Percentiles rank a stretch among this genome's conserved stretches.
These are phyloP conservation scores for Sporothrix inflata DNA, from an alignment of 2,329 filamentous ascomycete genomes.

Conservation along the genomic window DNA sequence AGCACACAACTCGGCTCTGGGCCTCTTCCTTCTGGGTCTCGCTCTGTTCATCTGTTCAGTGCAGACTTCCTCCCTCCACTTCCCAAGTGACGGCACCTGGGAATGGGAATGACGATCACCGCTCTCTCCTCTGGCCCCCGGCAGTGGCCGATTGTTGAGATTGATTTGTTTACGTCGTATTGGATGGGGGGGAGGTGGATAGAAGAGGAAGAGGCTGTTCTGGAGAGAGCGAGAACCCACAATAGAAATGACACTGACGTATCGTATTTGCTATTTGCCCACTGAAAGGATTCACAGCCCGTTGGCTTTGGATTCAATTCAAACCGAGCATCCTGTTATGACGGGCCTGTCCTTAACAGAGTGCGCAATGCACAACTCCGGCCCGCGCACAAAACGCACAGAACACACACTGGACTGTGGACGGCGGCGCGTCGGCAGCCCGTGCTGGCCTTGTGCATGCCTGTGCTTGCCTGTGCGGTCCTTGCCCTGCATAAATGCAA, in stretches of 20 bases:
- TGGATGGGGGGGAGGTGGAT: background rate
- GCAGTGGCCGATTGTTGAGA: background rate
- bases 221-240: background rate
- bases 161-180: background rate
- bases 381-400: background rate
- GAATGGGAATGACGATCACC: slow-evolving; percentile 27
- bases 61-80: slow-evolving; percentile 3
- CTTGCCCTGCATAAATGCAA: background rate
- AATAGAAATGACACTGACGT: background rate
- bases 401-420: background rate
- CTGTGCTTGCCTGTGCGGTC: background rate
- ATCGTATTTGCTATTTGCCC: background rate
- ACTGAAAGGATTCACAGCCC: too few species aligned
- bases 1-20: background rate
- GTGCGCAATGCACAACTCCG: background rate
- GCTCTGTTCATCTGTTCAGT: too few species aligned
- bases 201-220: too few species aligned
- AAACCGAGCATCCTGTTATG: background rate
- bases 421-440: slow-evolving; percentile 7
- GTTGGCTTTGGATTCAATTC: too few species aligned
- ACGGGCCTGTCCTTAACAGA: background rate
- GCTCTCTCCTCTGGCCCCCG: background rate
- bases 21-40: too few species aligned
- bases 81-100: slow-evolving; percentile 20
- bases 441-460: background rate